Percentiles rank a stretch among this genome's conserved stretches.
Evolutionary conservation across 2,329 filamentous ascomycete genomes (phyloP).

Genomic region (Tolypocladium paradoxum): DNA sequence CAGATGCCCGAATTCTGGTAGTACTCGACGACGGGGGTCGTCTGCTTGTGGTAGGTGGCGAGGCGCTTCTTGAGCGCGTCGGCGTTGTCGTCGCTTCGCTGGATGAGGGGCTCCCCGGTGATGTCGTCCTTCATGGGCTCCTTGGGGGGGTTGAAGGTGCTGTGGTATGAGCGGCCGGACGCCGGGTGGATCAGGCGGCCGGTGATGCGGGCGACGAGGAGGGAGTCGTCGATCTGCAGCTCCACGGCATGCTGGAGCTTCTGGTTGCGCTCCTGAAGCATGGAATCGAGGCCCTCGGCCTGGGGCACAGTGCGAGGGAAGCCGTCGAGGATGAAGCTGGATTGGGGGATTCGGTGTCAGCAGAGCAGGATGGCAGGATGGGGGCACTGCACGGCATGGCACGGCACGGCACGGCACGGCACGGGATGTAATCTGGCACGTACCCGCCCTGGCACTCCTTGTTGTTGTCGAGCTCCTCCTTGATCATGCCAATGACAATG

Average conservation of each 20-base stretch:
- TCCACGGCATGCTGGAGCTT: constrained; percentile 91
- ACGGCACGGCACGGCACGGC: neutral
- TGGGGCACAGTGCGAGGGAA: constrained; percentile 96
- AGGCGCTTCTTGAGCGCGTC: constrained; percentile 93
- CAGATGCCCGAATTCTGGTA: constrained; percentile 98
- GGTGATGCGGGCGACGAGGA: constrained; percentile 92
- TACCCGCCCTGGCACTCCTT: constrained; percentile 94
- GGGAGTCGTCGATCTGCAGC: constrained; percentile 89
- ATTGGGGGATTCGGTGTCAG: neutral
- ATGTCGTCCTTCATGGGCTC: constrained; percentile 87
- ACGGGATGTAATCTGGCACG: neutral
- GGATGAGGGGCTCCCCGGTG: constrained; percentile 91
- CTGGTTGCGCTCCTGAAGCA: constrained; percentile 70
- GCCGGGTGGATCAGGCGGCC: constrained; percentile 92
- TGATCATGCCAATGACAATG: constrained; percentile 99
- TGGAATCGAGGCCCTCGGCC: constrained; percentile 86
- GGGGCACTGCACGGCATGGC: neutral
- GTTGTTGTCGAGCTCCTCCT: constrained; percentile 90
- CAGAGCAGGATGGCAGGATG: constrained; percentile 4
- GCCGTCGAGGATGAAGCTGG: constrained; percentile 94
- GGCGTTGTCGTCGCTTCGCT: constrained; percentile 94
- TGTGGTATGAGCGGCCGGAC: constrained; percentile 94
- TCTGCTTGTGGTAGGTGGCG: constrained; percentile 88
- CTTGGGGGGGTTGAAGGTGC: constrained; percentile 98
- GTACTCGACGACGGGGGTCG: constrained; percentile 82